Base-by-base conservation (phyloP, 1,284 basidiomycete species). In the Sphaerobolus stellatus region DNA sequence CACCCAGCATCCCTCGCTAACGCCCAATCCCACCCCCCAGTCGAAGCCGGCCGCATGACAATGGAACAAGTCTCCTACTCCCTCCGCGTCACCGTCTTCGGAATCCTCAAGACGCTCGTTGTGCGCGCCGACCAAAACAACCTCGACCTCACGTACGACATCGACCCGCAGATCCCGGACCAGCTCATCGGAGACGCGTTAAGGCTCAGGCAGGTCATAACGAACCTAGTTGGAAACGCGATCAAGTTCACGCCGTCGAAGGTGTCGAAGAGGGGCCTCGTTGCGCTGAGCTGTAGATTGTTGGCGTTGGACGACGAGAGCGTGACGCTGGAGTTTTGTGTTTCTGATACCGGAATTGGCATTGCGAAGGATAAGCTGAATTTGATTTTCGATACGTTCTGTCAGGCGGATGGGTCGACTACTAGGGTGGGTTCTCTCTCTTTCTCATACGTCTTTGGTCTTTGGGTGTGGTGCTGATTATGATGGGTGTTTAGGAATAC, bases 41-140 rank as follows among this genome's bases (percentile, higher is more conserved):
- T 96, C 64, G 96, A 99, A 74, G 96, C 96, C 44, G 97, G 97
- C 57, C 88, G 97, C 20, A 99, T 99, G 97, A 98, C 94, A 3
- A 98, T 99, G 86, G 97, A 99, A 71, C 91, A 95, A 57, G 95
- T 98, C 33, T 92, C 95, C 0, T 99, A 96, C 75, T 98, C 95
- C n/a, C 81, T 98, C 29, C 90, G 97, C 29, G 88, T 95, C 62
- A 97, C 94, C 8, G 93, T 98, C 50, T 99, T 98, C 68, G 93
- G 93, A 33, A 97, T 99, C 52, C 84, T 99, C 70, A 99, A 99
- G 78, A 98, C 96, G 2, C 83, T 99, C 46, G 96, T 98, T 64
- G 95, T 98, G 46, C 94, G 96, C 54, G 97, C 97, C 0, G 93
- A 95, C 5, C 96, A 99, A 72, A 97, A 96, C 75, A 95, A 97